Evolutionary conservation across 2,329 filamentous ascomycete genomes (phyloP).

Genomic region (Paecilomyces fulvus): DNA sequence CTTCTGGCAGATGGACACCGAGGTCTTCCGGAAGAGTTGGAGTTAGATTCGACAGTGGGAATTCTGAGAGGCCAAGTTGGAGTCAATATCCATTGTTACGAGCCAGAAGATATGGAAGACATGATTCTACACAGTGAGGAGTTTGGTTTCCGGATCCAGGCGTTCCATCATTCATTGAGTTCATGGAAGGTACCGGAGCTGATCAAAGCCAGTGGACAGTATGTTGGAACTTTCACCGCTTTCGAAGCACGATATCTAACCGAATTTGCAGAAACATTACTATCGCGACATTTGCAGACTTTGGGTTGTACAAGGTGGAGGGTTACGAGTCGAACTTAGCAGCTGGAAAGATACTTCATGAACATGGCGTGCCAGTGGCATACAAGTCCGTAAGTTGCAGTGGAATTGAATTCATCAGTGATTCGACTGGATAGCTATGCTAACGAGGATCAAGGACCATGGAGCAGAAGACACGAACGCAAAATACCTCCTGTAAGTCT

Average conservation of each 20-base stretch:
- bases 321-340: conserved; percentile 56
- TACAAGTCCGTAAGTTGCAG: conserved; percentile 48
- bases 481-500: conserved; percentile 31
- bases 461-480: conserved; percentile 25
- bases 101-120: conserved; percentile 58
- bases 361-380: conserved; percentile 58
- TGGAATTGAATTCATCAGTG: background rate
- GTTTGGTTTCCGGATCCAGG: conserved; percentile 58
- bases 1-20: conserved; percentile 31
- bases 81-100: conserved; percentile 66
- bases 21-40: conserved; percentile 55
- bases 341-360: conserved; percentile 58
- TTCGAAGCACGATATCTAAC: conserved; percentile 47
- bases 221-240: conserved; percentile 28
- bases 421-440: background rate
- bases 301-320: conserved; percentile 65
- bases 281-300: conserved; percentile 58
- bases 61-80: conserved; percentile 59
- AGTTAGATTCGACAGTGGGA: conserved; percentile 56
- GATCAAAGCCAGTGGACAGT: conserved; percentile 12
- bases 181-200: conserved; percentile 59
- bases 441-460: conserved; percentile 21
- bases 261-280: conserved; percentile 47
- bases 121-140: conserved; percentile 64
- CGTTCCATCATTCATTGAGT: conserved; percentile 63